Conservation (phyloP, 768 basidiomycete species). For the Leccinum olivaceopallidum region DNA sequence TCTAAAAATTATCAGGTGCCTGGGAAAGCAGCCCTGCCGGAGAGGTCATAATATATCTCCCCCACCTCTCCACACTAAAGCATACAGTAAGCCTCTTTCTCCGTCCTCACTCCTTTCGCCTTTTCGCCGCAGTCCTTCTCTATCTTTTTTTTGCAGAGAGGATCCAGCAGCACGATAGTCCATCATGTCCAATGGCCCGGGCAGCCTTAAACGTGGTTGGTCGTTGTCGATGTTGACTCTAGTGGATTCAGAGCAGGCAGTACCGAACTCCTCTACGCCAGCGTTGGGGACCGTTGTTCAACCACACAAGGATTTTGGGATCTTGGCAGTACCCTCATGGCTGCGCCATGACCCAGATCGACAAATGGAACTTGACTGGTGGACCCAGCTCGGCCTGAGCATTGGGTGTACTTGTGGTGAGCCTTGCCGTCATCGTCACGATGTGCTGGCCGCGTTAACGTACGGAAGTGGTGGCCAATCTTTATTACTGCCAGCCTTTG, state of each 20-base stretch:
- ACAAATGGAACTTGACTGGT: conserved; percentile 37
- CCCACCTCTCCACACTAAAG: neutral
- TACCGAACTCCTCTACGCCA: neutral
- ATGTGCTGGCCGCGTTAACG: neutral
- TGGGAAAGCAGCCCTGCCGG: conserved; percentile 19
- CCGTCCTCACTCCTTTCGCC: conserved; percentile 5
- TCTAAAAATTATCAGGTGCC: conserved; percentile 4
- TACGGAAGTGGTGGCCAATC: conserved; percentile 51
- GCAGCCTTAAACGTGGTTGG: conserved; percentile 11
- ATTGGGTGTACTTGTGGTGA: conserved; percentile 47
- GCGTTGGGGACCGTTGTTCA: neutral
- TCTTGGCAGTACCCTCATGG: conserved; percentile 43
- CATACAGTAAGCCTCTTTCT: neutral
- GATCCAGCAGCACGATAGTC: conserved; percentile 1
- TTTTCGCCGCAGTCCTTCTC: conserved; percentile 19
- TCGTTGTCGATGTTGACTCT: conserved; percentile 17
- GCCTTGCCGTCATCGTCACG: conserved; percentile 15
- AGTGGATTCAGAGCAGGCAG: conserved; percentile 10
- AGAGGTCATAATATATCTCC: conserved; percentile 4
- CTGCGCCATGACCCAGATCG: conserved; percentile 42
- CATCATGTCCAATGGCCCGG: conserved; percentile 16
- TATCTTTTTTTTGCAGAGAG: neutral
- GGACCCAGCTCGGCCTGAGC: conserved; percentile 48
- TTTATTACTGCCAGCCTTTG: conserved; percentile 84
- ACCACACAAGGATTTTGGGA: neutral